These are phyloP conservation scores for Podospora appendiculata DNA, from an alignment of 495 filamentous ascomycete genomes.

Conservation along the genomic window DNA sequence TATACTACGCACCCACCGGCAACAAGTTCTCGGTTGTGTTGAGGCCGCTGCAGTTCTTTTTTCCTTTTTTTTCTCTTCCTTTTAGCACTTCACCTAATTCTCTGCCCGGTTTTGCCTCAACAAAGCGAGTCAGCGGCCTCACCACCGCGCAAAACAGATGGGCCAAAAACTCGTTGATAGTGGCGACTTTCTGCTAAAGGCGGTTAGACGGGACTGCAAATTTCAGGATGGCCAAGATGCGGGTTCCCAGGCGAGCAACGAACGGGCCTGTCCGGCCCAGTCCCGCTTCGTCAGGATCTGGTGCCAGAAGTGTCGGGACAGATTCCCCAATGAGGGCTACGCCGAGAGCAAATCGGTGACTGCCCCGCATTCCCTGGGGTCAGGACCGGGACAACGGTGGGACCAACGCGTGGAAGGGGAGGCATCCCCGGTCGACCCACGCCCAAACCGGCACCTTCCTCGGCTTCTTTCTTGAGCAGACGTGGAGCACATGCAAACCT, in stretches of 20 bases:
- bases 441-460: conserved; percentile 8
- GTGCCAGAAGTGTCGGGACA: conserved; percentile 5
- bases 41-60: too few relatives aligned
- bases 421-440: conserved; percentile 3
- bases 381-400: conserved; percentile 1
- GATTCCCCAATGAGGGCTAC: conserved; percentile 18
- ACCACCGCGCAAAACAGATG: too few relatives aligned
- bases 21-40: too few relatives aligned
- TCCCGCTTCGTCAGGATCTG: background rate
- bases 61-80: too few relatives aligned
- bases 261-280: too few relatives aligned
- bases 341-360: conserved; percentile 4
- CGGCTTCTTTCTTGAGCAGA: conserved; percentile 4
- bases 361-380: conserved; percentile 14
- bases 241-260: too few relatives aligned
- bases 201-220: background rate
- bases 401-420: too few relatives aligned
- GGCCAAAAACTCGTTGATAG: background rate
- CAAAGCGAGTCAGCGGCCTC: too few relatives aligned
- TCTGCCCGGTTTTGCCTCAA: too few relatives aligned
- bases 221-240: background rate
- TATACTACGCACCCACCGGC: too few relatives aligned
- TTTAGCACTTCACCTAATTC: too few relatives aligned
- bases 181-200: background rate
- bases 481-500: too few relatives aligned